A percentile compares a stretch with the other conserved stretches of the same genome.
Conservation (phyloP, 768 basidiomycete species). For the Kwoniella sp. region DNA sequence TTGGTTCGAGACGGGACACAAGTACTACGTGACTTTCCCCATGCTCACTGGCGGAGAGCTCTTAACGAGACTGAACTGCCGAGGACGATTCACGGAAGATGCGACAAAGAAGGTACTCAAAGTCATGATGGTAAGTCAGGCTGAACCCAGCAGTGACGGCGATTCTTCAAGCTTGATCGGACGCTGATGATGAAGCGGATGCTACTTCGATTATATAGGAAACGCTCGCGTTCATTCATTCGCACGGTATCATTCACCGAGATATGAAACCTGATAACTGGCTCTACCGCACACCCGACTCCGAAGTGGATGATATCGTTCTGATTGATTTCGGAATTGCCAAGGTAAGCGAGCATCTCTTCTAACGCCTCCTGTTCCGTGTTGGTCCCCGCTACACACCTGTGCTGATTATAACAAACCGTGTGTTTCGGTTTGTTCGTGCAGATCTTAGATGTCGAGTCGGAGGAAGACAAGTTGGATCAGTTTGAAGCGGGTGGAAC, state of each 20-base stretch:
- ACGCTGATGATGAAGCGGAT: neutral
- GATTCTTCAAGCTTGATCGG: neutral
- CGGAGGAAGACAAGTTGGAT: conserved; percentile 26
- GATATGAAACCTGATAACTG: conserved; percentile 98
- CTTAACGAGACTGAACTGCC: conserved; percentile 29
- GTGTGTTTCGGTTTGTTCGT: too few species aligned
- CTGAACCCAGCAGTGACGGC: neutral
- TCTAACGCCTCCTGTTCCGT: too few species aligned
- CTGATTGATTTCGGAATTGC: conserved; percentile 42
- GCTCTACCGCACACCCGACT: conserved; percentile 62
- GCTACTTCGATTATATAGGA: neutral
- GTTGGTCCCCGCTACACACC: too few species aligned
- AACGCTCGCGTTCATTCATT: conserved; percentile 64
- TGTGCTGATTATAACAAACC: too few species aligned
- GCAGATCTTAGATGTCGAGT: conserved; percentile 25
- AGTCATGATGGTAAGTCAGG: conserved; percentile 33
- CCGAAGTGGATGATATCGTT: conserved; percentile 31
- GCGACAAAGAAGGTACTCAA: conserved; percentile 26
- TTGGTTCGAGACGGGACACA: conserved; percentile 35
- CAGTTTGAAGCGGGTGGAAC: conserved; percentile 37
- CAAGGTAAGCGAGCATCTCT: conserved; percentile 31
- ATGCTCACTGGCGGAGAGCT: conserved; percentile 39
- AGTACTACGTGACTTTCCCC: conserved; percentile 40
- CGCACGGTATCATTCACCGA: conserved; percentile 95
- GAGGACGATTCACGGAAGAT: conserved; percentile 38